Base-by-base conservation (phyloP, 306 rosid species). In the Medicago ruthenica region DNA sequence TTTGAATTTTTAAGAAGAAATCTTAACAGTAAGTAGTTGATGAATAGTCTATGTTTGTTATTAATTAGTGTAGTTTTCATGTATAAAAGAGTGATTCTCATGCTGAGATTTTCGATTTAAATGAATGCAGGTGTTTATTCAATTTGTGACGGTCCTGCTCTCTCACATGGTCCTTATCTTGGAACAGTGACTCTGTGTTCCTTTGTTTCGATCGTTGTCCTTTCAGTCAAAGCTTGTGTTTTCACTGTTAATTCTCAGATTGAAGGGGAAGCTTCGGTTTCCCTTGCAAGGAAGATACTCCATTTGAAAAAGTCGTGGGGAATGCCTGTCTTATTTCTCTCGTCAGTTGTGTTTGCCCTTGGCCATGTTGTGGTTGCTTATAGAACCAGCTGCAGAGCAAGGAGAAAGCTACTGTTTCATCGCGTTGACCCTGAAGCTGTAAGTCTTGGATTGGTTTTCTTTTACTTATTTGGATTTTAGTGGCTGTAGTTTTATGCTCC, bases 231-330 rank as follows among this genome's bases (percentile, higher is more conserved):
- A 79, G 97, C 85, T 50, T 95, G 97, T 78, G 83, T 95, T 80
- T 95, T 90, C 87, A 81, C 91, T 16, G 96, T 90, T 67, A 86
- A 90, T 85, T 90, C 98, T 75, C 97, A 95, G 80, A 78, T 90
- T 18, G 97, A 90, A 89, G 97, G 86, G 0, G 97, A 90, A 77
- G 92, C 96, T 78, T 83, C 90, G 1, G 83, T 87, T 71, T 95
- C 98, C 76, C 88, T 77, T 78, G 87, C 96, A 14, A 87, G 88
- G 86, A 87, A 81, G 88, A 90, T 76, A 85, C 92, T 95, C 60
- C 99, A 87, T 83, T 80, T 95, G 75, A 95, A 95, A 84, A 95
- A 95, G 87, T 92, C 99, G 42, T 95, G 97, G 99, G 99, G 99
- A 57, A 95, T 95, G 99, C 99, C 97, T 21, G 91, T 95, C 70